A percentile compares a stretch with the other conserved stretches of the same genome.
phyloP scores from a whole-genome alignment of 2,329 filamentous ascomycete species.

The Colletotrichum filicis region DNA sequence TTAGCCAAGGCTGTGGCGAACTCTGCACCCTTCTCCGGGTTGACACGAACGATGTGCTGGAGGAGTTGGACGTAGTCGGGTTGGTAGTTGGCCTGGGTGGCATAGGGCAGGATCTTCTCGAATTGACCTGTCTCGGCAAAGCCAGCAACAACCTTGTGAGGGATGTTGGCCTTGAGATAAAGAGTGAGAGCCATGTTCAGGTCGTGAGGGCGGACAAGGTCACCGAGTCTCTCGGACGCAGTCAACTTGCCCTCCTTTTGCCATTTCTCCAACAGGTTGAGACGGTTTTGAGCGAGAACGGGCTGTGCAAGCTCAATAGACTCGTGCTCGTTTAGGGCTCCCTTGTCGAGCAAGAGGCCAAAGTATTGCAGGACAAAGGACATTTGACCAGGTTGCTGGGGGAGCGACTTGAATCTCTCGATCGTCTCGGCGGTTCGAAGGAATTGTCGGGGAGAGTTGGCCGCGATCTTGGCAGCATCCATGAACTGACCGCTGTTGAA shows the following conservation, averaged over 20 bases:
- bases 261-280: conserved; percentile 98
- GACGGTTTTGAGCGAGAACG: conserved; percentile 91
- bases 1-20: conserved; percentile 94
- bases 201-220: conserved; percentile 91
- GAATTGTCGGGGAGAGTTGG: conserved; percentile 96
- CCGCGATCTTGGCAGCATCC: conserved; percentile 94
- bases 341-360: conserved; percentile 96
- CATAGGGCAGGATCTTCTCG: conserved; percentile 95
- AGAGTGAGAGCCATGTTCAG: conserved; percentile 87
- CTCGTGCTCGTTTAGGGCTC: conserved; percentile 90
- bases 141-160: conserved; percentile 93
- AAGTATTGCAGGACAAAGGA: conserved; percentile 98
- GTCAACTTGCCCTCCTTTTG: conserved; percentile 95
- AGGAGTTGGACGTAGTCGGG: conserved; percentile 95
- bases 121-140: conserved; percentile 97
- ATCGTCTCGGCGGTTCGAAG: conserved; percentile 94
- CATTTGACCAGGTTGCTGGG: conserved; percentile 84
- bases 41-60: conserved; percentile 90
- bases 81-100: conserved; percentile 84
- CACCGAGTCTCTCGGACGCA: conserved; percentile 95
- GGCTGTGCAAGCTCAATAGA: conserved; percentile 93
- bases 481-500: conserved; percentile 83
- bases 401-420: conserved; percentile 91
- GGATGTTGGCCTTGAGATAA: conserved; percentile 89
- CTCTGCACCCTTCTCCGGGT: conserved; percentile 93